Evolutionary conservation across 2,329 filamentous ascomycete genomes (phyloP).

Genomic region (Nigrospora osmanthi): DNA sequence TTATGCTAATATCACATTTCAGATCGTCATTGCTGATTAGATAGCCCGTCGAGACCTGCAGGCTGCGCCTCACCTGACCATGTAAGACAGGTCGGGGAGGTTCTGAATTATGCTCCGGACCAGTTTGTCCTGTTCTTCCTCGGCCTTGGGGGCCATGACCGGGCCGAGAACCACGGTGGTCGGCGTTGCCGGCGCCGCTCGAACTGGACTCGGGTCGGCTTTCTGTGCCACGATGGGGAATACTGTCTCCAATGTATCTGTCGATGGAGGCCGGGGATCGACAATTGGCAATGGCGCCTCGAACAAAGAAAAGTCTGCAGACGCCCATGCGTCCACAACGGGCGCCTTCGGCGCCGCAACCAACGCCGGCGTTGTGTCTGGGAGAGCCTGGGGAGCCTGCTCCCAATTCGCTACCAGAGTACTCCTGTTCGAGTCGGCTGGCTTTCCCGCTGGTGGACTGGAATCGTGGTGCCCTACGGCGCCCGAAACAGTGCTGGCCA

Average conservation of each 20-base stretch:
- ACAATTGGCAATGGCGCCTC: constrained; percentile 6
- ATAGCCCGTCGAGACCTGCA: no score
- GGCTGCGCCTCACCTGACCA: constrained; percentile 25
- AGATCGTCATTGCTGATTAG: no score
- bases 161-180: constrained; percentile 8
- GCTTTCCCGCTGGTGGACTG: no score
- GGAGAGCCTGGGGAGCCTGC: background rate
- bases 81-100: constrained; percentile 37
- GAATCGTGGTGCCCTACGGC: no score
- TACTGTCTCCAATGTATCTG: no score
- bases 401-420: no score
- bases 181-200: background rate
- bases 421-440: no score
- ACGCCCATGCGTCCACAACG: constrained; percentile 10
- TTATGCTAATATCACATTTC: no score
- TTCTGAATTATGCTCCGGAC: constrained; percentile 25
- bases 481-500: no score
- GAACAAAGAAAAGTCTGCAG: constrained; percentile 13
- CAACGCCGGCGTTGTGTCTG: background rate
- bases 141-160: constrained; percentile 4
- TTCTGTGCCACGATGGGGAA: no score
- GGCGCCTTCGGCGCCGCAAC: background rate
- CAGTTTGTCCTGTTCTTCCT: constrained; percentile 20
- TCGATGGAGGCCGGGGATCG: background rate
- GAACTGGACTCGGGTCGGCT: no score